Conservation (phyloP, 129 eudicot genomes). For the Artemisia argyi region DNA sequence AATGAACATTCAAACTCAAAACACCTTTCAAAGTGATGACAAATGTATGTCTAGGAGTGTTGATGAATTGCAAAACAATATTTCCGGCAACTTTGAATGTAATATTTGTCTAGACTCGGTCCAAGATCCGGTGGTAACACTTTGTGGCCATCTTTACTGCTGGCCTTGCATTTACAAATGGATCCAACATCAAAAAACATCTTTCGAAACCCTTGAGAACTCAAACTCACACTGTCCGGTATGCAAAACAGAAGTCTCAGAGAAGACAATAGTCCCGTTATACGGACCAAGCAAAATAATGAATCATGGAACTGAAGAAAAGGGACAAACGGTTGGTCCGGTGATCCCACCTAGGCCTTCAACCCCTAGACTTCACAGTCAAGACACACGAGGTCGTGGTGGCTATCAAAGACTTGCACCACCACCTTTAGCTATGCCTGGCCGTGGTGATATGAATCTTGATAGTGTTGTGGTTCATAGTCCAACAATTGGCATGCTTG, state of each 20-base stretch:
- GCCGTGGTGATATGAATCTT: background rate
- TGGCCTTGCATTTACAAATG: conserved; percentile 43
- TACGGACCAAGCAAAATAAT: conserved; percentile 23
- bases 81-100: conserved; percentile 30
- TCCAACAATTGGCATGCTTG: conserved; percentile 53
- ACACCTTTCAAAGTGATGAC: too few species aligned
- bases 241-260: conserved; percentile 37
- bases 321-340: background rate
- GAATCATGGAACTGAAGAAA: background rate
- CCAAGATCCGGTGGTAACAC: conserved; percentile 39
- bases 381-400: conserved; percentile 17
- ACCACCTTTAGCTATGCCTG: conserved; percentile 27
- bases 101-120: conserved; percentile 32
- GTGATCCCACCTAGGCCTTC: conserved; percentile 26
- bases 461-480: conserved; percentile 23
- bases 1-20: too few species aligned
- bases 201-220: conserved; percentile 12
- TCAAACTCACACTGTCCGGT: conserved; percentile 27
- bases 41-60: background rate
- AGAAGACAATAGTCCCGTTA: conserved; percentile 31
- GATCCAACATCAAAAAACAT: conserved; percentile 23
- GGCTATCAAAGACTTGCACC: conserved; percentile 31
- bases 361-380: conserved; percentile 12
- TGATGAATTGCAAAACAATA: background rate
- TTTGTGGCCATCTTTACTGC: conserved; percentile 41